Evolutionary conservation across 345 rosid genomes (phyloP).

Genomic region (Bretschneidera sinensis): DNA sequence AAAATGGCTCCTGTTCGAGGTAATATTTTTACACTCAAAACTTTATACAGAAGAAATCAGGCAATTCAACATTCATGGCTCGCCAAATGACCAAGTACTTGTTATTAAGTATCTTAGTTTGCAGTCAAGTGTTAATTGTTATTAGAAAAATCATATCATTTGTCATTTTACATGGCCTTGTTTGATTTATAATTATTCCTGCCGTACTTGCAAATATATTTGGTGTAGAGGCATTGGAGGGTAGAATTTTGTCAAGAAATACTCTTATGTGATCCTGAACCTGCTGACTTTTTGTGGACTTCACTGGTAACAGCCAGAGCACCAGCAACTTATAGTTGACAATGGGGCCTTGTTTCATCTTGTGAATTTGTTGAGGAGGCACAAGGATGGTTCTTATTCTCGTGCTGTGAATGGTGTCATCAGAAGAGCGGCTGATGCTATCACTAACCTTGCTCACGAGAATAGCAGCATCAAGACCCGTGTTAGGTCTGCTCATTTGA

Average conservation of each 20-base stretch:
- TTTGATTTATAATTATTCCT: slow-evolving; percentile 1
- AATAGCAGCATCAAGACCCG: slow-evolving; percentile 92
- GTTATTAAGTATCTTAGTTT: not conserved
- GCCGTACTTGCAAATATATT: not conserved
- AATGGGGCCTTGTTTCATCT: slow-evolving; percentile 82
- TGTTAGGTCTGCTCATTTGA: slow-evolving; percentile 69
- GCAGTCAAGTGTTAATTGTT: not conserved
- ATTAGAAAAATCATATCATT: no score
- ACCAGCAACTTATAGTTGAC: slow-evolving; percentile 93
- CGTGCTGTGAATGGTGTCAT: slow-evolving; percentile 85
- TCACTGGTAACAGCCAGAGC: slow-evolving; percentile 79
- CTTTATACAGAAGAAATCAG: no score
- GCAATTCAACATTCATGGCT: no score
- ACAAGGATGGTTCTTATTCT: slow-evolving; percentile 50
- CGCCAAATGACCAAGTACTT: no score
- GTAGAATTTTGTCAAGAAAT: not conserved
- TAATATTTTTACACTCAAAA: no score
- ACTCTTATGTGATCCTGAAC: not conserved
- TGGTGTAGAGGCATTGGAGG: not conserved
- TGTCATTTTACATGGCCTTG: not conserved
- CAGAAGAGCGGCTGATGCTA: slow-evolving; percentile 98
- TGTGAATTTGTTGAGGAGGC: slow-evolving; percentile 74
- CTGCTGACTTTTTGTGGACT: slow-evolving; percentile 24
- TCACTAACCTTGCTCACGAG: slow-evolving; percentile 98
- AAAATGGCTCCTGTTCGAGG: no score